Evolutionary conservation across 2,329 filamentous ascomycete species (phyloP).

Genomic region (Phoma herbarum): DNA sequence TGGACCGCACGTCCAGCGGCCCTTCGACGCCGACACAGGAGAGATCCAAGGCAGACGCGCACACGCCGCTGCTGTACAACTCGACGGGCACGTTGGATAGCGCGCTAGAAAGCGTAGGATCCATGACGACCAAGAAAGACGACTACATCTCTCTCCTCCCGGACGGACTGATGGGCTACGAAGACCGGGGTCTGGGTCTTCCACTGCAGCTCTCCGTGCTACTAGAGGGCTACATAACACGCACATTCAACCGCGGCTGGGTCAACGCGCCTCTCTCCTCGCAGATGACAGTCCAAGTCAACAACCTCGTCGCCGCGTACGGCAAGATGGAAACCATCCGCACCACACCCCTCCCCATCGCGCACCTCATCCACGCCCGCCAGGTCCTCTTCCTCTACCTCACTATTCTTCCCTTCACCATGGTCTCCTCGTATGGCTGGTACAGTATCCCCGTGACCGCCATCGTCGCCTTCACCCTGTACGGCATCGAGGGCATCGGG

Average conservation of each 20-base stretch:
- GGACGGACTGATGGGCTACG: conserved; percentile 59
- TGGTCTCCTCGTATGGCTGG: conserved; percentile 70
- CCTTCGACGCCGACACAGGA: conserved; percentile 19
- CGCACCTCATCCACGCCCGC: conserved; percentile 71
- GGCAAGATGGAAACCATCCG: conserved; percentile 72
- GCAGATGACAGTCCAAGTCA: conserved; percentile 67
- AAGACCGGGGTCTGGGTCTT: conserved; percentile 67
- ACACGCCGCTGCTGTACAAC: conserved; percentile 33
- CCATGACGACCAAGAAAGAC: conserved; percentile 48
- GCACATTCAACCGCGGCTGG: conserved; percentile 65
- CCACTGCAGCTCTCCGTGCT: conserved; percentile 69
- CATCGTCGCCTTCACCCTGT: conserved; percentile 70
- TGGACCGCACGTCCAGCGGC: conserved; percentile 26
- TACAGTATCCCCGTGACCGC: conserved; percentile 67
- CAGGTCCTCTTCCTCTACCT: conserved; percentile 70
- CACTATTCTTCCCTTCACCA: conserved; percentile 68
- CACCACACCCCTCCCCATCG: conserved; percentile 70
- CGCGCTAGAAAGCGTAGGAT: conserved; percentile 39
- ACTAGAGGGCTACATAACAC: conserved; percentile 67
- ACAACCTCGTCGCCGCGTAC: conserved; percentile 65
- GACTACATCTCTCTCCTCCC: conserved; percentile 64
- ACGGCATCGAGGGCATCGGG: conserved; percentile 71
- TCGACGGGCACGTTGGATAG: conserved; percentile 30
- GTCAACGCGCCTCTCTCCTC: conserved; percentile 67
- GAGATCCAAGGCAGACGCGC: conserved; percentile 8